These are phyloP conservation scores for Brettanomyces naardenensis DNA, from an alignment of 805 yeast species.

Conservation along the genomic window DNA sequence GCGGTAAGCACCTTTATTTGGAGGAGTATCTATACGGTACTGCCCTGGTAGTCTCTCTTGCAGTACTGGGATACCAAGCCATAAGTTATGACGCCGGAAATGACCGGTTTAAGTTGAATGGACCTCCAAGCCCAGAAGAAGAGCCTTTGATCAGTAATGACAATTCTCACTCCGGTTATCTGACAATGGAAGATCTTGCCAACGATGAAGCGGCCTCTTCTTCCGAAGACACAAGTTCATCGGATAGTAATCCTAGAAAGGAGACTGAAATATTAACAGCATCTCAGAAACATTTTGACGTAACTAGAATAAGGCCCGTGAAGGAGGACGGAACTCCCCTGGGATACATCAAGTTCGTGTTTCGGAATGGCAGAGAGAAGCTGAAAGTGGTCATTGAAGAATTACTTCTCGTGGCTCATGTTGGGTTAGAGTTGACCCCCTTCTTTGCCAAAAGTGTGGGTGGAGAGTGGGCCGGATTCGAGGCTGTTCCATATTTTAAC, in stretches of 20 bases:
- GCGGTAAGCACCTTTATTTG: conserved; percentile 32
- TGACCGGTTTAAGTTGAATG: neutral
- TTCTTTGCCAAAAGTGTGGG: conserved; percentile 25
- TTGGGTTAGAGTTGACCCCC: conserved; percentile 29
- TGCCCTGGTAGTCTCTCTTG: conserved; percentile 23
- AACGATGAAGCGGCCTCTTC: neutral
- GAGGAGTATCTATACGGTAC: conserved; percentile 25
- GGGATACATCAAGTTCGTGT: conserved; percentile 41
- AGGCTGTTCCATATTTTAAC: conserved; percentile 17
- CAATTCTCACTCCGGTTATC: neutral
- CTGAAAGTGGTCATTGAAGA: conserved; percentile 42
- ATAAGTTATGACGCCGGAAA: neutral
- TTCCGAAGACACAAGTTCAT: neutral
- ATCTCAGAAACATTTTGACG: conserved; percentile 59
- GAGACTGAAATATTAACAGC: conserved; percentile 11
- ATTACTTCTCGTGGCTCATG: conserved; percentile 30
- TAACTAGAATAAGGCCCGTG: conserved; percentile 43
- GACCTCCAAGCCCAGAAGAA: neutral
- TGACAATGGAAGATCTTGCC: neutral
- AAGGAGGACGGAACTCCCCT: conserved; percentile 57
- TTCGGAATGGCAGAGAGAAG: conserved; percentile 45
- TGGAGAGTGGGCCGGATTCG: conserved; percentile 26
- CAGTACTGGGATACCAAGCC: conserved; percentile 15
- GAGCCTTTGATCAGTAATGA: conserved; percentile 1
- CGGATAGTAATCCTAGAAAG: neutral